These are phyloP conservation scores for Xerocomellus amylosporus DNA, from an alignment of 768 basidiomycete genomes.

Conservation along the genomic window DNA sequence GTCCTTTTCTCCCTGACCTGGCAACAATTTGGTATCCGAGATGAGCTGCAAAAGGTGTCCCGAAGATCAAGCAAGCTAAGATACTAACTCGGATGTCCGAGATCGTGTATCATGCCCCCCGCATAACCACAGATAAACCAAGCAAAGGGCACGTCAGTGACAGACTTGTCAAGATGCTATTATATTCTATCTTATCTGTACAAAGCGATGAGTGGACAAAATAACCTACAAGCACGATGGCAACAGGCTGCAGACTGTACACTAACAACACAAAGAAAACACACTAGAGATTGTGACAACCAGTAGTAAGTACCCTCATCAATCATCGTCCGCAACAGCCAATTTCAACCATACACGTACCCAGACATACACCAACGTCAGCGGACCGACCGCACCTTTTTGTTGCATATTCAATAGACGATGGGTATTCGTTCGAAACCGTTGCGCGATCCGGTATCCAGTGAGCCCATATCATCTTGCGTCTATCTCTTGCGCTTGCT, in stretches of 20 bases:
- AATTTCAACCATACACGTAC: background rate
- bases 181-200: background rate
- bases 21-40: no score
- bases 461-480: background rate
- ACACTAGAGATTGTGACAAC: background rate
- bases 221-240: conserved; percentile 2
- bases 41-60: no score
- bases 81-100: no score
- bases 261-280: background rate
- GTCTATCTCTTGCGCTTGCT: conserved; percentile 32
- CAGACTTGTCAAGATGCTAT: no score
- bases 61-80: no score
- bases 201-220: background rate
- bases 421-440: background rate
- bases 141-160: no score
- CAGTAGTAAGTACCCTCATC: background rate
- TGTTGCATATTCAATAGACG: background rate
- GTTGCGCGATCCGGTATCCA: background rate
- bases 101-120: no score
- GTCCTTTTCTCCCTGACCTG: no score
- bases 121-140: no score
- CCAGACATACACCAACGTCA: background rate
- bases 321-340: background rate
- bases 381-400: background rate
- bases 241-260: background rate